Conservation (phyloP, 1,139 yeast genomes). For the Diutina siamensis region DNA sequence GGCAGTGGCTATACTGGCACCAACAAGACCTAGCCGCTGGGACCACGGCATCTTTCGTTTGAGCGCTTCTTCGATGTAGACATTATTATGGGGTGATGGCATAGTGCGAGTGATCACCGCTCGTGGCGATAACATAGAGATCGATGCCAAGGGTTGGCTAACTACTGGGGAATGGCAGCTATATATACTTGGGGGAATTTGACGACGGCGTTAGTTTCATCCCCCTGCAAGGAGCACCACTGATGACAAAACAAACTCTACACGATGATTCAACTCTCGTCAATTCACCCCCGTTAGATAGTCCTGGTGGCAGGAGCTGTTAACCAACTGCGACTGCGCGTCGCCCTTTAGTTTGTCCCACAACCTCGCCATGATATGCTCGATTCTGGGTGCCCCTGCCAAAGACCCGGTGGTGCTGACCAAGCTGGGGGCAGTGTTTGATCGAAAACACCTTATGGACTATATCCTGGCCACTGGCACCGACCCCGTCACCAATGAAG, state of each 20-base stretch:
- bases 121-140: too few relatives aligned
- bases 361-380: too few relatives aligned
- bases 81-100: not conserved
- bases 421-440: constrained; percentile 63
- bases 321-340: not conserved
- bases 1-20: not conserved
- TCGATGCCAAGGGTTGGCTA: too few relatives aligned
- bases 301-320: too few relatives aligned
- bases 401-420: constrained; percentile 66
- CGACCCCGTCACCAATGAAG: constrained; percentile 69
- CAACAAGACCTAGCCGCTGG: not conserved
- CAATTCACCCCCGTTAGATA: too few relatives aligned
- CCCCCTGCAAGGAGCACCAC: too few relatives aligned
- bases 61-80: constrained; percentile 4
- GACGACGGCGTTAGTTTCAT: too few relatives aligned
- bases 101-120: not conserved
- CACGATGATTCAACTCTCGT: too few relatives aligned
- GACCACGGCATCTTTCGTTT: not conserved
- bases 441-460: constrained; percentile 44
- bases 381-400: constrained; percentile 59
- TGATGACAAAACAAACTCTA: too few relatives aligned
- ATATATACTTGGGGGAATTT: too few relatives aligned
- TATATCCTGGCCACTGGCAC: constrained; percentile 54
- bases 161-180: too few relatives aligned
- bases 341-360: too few relatives aligned